Conservation (phyloP, 805 yeast species). For the Candida chilensis region DNA sequence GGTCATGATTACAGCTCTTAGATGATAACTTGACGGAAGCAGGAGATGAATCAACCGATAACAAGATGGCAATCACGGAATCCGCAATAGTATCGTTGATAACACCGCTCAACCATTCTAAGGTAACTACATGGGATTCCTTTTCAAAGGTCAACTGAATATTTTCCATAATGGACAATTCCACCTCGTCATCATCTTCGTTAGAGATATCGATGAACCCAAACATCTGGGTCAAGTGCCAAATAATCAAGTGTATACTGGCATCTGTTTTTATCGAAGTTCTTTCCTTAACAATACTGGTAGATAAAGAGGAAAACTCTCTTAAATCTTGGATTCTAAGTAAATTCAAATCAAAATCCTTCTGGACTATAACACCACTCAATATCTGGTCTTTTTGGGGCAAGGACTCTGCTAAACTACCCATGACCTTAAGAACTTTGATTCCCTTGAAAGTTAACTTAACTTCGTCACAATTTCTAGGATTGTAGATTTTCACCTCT, state of each 20-base stretch:
- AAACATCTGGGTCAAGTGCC: slow-evolving; percentile 95
- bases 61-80: slow-evolving; percentile 78
- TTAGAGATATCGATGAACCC: slow-evolving; percentile 63
- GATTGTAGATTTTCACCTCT: slow-evolving; percentile 87
- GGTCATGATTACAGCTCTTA: slow-evolving; percentile 37
- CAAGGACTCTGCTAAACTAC: slow-evolving; percentile 38
- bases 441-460: slow-evolving; percentile 72
- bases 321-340: slow-evolving; percentile 81
- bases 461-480: slow-evolving; percentile 80
- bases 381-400: slow-evolving; percentile 24
- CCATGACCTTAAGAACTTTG: slow-evolving; percentile 70
- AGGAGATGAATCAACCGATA: slow-evolving; percentile 91
- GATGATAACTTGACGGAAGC: slow-evolving; percentile 88
- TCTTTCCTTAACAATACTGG: slow-evolving; percentile 76
- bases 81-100: slow-evolving; percentile 93
- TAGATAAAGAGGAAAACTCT: slow-evolving; percentile 79
- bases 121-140: slow-evolving; percentile 41
- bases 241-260: slow-evolving; percentile 66
- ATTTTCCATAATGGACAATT: slow-evolving; percentile 55
- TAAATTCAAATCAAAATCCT: slow-evolving; percentile 79
- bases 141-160: slow-evolving; percentile 40
- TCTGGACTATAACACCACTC: slow-evolving; percentile 84
- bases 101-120: slow-evolving; percentile 87
- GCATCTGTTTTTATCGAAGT: slow-evolving; percentile 77
- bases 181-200: slow-evolving; percentile 46